phyloP scores from a whole-genome alignment of 2,329 filamentous ascomycete species.

The Curvularia hawaiiensis region DNA sequence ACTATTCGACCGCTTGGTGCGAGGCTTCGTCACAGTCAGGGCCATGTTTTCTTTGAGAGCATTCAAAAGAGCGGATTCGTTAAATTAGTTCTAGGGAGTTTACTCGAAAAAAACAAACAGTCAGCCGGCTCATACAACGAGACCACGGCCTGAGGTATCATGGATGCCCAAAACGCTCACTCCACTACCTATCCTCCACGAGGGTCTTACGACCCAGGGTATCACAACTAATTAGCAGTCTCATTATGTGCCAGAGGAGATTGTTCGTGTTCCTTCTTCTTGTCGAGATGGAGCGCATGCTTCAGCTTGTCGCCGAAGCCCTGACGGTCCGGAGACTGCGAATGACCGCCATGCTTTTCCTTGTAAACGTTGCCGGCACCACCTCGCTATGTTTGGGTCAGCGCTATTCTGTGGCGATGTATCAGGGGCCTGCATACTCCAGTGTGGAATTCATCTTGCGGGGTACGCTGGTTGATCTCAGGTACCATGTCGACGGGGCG shows the following conservation, averaged over 20 bases:
- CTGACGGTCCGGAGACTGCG: constrained; percentile 43
- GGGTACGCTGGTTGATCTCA: constrained; percentile 48
- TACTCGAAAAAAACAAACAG: constrained; percentile 4
- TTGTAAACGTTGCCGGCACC: constrained; percentile 55
- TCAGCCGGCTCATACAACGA: constrained; percentile 11
- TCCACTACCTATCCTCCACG: constrained; percentile 14
- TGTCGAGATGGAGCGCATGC: constrained; percentile 45
- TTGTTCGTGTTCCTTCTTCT: constrained; percentile 42
- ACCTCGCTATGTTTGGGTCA: constrained; percentile 44
- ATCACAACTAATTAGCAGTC: constrained; percentile 28
- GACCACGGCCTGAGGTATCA: constrained; percentile 19
- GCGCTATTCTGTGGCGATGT: background rate
- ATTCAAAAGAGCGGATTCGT: constrained; percentile 12
- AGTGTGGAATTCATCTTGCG: constrained; percentile 54
- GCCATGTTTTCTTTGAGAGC: background rate
- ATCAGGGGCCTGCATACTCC: constrained; percentile 42
- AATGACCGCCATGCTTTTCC: constrained; percentile 56
- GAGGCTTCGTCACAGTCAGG: background rate
- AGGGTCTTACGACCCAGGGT: constrained; percentile 21
- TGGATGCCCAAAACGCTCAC: constrained; percentile 14
- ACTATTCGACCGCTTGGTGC: constrained; percentile 17
- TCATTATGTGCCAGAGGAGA: constrained; percentile 36
- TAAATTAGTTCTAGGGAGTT: background rate
- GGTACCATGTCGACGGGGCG: constrained; percentile 51
- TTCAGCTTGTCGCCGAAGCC: constrained; percentile 53